Base-by-base conservation (phyloP, 495 filamentous ascomycete genomes). In the Penicillium steckii region DNA sequence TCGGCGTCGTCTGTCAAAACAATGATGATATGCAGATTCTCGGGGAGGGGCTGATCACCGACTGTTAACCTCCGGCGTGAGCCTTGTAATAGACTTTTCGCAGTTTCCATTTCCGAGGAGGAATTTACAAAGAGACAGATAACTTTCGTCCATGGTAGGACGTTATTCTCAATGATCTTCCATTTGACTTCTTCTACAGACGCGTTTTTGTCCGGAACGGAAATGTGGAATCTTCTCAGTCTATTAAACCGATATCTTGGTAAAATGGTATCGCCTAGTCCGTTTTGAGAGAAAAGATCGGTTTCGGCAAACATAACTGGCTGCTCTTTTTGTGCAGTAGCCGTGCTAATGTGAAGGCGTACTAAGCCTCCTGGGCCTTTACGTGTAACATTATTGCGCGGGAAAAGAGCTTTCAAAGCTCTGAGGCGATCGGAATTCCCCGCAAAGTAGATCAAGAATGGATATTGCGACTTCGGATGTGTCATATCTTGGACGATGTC, bases 301-400 rank as follows among this genome's bases (percentile, higher is more conserved):
- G 47, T 48, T 40, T 57, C 51, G 8, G 54, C 44, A 46, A 61
- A 50, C 3, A 61, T 13, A 18, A 61, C 10, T 12, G 53, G 53
- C 10, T 48, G n/a, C 13, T 48, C n/a, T 5, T 21, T 50, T 23
- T 44, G 17, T 1, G 33, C 42, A 15, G 54, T 55, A 5, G 29
- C 22, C 6, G 30, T 48, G 27, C 49, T 52, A 6, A 61, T n/a
- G 23, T 61, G 48, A 3, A 57, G 30, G 1, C 51, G 44, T 0
- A 43, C 17, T 4, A 57, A 22, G 1, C 50, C 47, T 9, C 18
- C 18, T 4, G 46, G 37, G 2, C 57, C 57, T 27, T 42, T 52
- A 12, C 52, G 48, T 19, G 49, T 60, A 17, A 60, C 25, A 30
- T 60, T 60, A 42, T 60, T 60, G 21, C 27, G 45, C n/a, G 57